Evolutionary conservation across 2,329 filamentous ascomycete genomes (phyloP), one percentile per base, ranked within the genome.

Genomic region (Botrytis squamosa): DNA sequence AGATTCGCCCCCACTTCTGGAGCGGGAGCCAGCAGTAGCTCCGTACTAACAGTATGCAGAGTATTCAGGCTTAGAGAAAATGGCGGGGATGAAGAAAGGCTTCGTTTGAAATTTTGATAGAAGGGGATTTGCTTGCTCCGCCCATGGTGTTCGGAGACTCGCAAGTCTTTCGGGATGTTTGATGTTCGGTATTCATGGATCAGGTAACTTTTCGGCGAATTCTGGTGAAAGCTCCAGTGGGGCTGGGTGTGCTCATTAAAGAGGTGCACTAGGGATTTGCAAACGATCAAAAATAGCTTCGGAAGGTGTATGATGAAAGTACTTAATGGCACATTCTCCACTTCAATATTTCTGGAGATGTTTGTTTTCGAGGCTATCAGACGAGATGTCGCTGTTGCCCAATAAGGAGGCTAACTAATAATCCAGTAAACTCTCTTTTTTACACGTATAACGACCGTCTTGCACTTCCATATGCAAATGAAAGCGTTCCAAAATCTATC

Each of bases 161-260:
- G 49, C 66, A 57, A 69, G 49, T 10, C 66, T 57, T 57, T 59
- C 36, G 49, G 66, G 40, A 25, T 69, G 16, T 57, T 69, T 38
- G 18, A 55, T n/a, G 25, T 57, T 57, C 49, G 49, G 36, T 6
- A 25, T 57, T 33, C 12, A 33, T 57, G 14, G 4, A 57, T 6
- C 36, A 38, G 22, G n/a, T 16, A 40, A 33, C 14, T 33, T 5
- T 38, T 57, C 6, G n/a, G 49, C 20, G 52, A 42, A 33, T 12
- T n/a, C 4, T 8, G 9, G 36, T 40, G 36, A 22, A 68, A 52
- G 29, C n/a, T 42, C 38, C 20, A 52, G 36, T 42, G 49, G 36
- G 25, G 25, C 36, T 25, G 9, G 49, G 25, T 20, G 8, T 68
- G 18, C n/a, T 68, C 36, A 16, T 57, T 42, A 5, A 42, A 7